phyloP scores from a whole-genome alignment of 768 basidiomycete species.

The Tricholoma bakamatsutake region DNA sequence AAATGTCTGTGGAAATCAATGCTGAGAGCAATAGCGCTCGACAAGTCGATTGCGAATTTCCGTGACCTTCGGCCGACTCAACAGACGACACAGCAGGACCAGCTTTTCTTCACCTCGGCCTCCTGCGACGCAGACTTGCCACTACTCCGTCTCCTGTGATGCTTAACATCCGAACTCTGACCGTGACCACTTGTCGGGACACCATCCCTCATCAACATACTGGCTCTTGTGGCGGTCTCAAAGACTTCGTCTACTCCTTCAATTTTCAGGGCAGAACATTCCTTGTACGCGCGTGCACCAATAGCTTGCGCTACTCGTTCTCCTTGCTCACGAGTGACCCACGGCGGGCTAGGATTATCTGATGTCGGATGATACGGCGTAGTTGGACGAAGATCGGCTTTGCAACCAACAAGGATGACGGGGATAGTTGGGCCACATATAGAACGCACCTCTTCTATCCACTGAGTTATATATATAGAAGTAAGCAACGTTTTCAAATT shows the following conservation, averaged over 20 bases:
- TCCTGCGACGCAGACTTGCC: slow-evolving; percentile 37
- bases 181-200: slow-evolving; percentile 43
- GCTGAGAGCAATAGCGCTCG: slow-evolving; percentile 1
- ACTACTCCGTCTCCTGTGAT: slow-evolving; percentile 52
- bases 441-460: slow-evolving; percentile 97
- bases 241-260: slow-evolving; percentile 97
- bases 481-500: slow-evolving; percentile 7
- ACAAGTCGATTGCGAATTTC: not conserved
- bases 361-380: slow-evolving; percentile 38
- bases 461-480: slow-evolving; percentile 42
- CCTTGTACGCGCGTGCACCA: slow-evolving; percentile 91
- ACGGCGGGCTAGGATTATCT: slow-evolving; percentile 38
- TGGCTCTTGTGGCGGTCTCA: slow-evolving; percentile 93
- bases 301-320: slow-evolving; percentile 78
- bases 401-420: slow-evolving; percentile 94
- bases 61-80: slow-evolving; percentile 19
- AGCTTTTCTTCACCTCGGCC: slow-evolving; percentile 46
- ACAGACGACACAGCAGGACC: slow-evolving; percentile 70
- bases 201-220: slow-evolving; percentile 92
- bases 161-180: slow-evolving; percentile 31
- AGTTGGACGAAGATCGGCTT: slow-evolving; percentile 82
- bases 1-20: slow-evolving; percentile 18
- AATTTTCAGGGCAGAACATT: slow-evolving; percentile 86
- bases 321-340: slow-evolving; percentile 73
- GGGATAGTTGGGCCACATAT: slow-evolving; percentile 93